These are phyloP conservation scores for Ascochyta fabae DNA, from an alignment of 2,329 filamentous ascomycete species.

Conservation along the genomic window DNA sequence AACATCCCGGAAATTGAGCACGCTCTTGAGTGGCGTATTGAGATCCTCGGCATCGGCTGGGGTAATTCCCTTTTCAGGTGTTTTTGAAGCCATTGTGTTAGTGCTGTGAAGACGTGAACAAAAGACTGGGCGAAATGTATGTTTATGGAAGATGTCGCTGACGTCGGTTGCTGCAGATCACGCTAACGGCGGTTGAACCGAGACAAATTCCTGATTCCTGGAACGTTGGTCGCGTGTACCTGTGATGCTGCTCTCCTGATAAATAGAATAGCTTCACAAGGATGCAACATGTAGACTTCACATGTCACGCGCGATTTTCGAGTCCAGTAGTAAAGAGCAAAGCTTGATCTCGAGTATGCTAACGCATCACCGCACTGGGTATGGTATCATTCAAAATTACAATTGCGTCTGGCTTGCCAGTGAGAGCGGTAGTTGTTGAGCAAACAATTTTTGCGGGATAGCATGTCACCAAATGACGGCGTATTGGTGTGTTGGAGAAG, in stretches of 20 bases:
- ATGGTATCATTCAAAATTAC: background rate
- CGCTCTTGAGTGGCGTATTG: slow-evolving; percentile 34
- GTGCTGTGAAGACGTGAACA: background rate
- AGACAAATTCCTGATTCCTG: slow-evolving; percentile 10
- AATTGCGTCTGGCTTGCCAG: background rate
- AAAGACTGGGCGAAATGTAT: slow-evolving; percentile 12
- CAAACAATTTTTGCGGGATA: background rate
- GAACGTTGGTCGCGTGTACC: background rate
- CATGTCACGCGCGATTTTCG: no score
- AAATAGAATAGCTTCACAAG: no score
- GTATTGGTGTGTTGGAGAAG: background rate
- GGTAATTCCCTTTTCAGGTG: background rate
- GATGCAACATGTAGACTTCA: no score
- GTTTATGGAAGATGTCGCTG: slow-evolving; percentile 15
- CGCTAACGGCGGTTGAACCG: slow-evolving; percentile 8
- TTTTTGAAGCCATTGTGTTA: slow-evolving; percentile 7
- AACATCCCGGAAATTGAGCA: slow-evolving; percentile 49
- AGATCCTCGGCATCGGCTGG: slow-evolving; percentile 13
- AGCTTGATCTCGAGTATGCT: background rate
- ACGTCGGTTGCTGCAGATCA: slow-evolving; percentile 17
- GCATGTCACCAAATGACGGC: background rate
- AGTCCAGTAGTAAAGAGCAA: no score
- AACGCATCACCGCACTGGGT: background rate
- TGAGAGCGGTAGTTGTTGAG: background rate
- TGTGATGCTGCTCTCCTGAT: background rate